Evolutionary conservation across 2,329 filamentous ascomycete genomes (phyloP), one percentile per base, ranked within the genome.

Genomic region (Apiospora sp.): DNA sequence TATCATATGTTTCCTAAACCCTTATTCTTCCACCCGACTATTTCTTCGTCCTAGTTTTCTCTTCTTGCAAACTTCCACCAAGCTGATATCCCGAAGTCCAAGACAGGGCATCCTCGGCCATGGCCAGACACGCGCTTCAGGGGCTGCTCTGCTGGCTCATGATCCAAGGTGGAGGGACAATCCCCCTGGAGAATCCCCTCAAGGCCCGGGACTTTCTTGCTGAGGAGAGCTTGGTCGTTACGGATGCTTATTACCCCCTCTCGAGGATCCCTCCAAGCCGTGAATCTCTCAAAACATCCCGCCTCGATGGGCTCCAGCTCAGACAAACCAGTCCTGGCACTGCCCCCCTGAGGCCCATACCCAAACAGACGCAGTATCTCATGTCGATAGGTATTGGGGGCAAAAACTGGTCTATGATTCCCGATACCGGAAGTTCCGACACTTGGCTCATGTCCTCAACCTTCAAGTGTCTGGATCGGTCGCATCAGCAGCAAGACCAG

Each of bases 401-500:
- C 24, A 72, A 76, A 44, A 76, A 71, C 27, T 80, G 77, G 69
- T 78, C 76, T 67, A 76, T 81, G 72, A 78, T 79, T 43, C 76
- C 79, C 48, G 80, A 82, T 73, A 80, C 80, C 4, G 79, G 78
- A 19, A 79, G 79, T 73, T 79, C 76, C 69, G 77, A 82, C 71
- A 81, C 78, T 27, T 82, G 79, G 79, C 75, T 81, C 27, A 76
- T 77, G 58, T 76, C 74, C 24, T 73, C 75, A 6, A 75, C 74
- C 5, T 81, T 79, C 72, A 70, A 75, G 61, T 82, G 80, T 67
- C 69, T 80, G 27, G 75, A 80, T 71, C 75, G 74, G 6, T 74
- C 69, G 37, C 73, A 74, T 44, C 71, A 75, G 6, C 68, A 67
- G n/a, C 75, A 77, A 46, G 43, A 71, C 12, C 69, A 76, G n/a